Evolutionary conservation across 2,329 filamentous ascomycete species (phyloP).

Genomic region (Trichoderma asperellum): DNA sequence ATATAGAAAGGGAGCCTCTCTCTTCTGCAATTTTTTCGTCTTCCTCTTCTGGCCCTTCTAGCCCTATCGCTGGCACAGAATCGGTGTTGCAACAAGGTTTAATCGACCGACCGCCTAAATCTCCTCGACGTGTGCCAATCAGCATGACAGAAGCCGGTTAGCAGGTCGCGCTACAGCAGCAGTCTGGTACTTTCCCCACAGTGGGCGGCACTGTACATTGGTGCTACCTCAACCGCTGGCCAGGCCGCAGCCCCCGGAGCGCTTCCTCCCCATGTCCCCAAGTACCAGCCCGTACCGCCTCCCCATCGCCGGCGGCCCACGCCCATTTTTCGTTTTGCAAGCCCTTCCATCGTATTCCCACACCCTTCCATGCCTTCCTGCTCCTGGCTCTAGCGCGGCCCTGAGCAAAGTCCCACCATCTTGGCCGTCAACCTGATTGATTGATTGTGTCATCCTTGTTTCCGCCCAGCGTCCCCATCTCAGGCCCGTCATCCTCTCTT

Average conservation of each 20-base stretch:
- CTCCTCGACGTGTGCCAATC: constrained; percentile 18
- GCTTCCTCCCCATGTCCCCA: neutral
- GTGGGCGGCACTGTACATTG: constrained; percentile 14
- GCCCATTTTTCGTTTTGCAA: constrained; percentile 4
- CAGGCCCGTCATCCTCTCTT: constrained; percentile 37
- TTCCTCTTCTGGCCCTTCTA: neutral
- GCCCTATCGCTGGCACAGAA: neutral
- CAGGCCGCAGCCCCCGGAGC: neutral
- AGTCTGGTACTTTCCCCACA: neutral
- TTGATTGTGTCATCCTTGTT: constrained; percentile 43
- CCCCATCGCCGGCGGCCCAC: neutral
- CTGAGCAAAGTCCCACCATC: constrained; percentile 29
- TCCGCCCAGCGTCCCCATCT: constrained; percentile 25
- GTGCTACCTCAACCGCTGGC: neutral
- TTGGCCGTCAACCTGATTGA: constrained; percentile 34
- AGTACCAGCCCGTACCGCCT: constrained; percentile 3
- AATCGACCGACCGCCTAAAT: constrained; percentile 24
- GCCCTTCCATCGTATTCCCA: constrained; percentile 27
- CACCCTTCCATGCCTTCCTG: constrained; percentile 27
- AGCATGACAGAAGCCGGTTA: neutral
- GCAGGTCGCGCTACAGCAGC: neutral
- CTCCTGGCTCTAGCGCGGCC: constrained; percentile 26
- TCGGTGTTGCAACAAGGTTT: constrained; percentile 18
- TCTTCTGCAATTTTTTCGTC: neutral
- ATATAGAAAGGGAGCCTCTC: neutral